Evolutionary conservation across 192 early-diverging fungal species (phyloP), one percentile per base, ranked within the genome.

Genomic region (Mortierella antarctica): DNA sequence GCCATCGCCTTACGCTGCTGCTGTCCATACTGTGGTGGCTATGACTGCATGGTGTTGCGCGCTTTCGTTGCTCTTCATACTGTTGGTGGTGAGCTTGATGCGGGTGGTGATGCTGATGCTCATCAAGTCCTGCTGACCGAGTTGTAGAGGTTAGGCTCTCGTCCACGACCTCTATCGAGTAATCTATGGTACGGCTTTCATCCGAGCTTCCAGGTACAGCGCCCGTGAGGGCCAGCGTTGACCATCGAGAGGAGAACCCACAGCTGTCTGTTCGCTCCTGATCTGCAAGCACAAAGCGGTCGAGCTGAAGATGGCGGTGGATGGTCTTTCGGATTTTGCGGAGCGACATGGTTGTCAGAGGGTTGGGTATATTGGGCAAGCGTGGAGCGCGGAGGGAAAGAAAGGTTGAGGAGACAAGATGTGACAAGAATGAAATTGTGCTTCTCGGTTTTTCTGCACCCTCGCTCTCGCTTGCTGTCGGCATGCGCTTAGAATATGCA

Each of bases 231-330:
- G 47, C 13, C 5, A 18, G 61, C 23, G 14, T 52, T 45, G 48
- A 12, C 7, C 21, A 9, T 12, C 44, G n/a, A 46, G 0, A 31
- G 23, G 2, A 18, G 31, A 17, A 48, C 21, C 21, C 41, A 17
- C n/a, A 21, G 21, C 2, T 13, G 23, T 46, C 9, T 5, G 48
- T 31, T 13, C 23, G 62, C 8, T 13, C 48, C 20, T 64, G 21
- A 11, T 45, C 21, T 5, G 39, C 62, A 39, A 50, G 21, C 13
- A 55, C 50, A 42, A 48, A 51, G 13, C 42, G 65, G 14, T 66
- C 52, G 9, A 55, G 14, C 39, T 42, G 65, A 20, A 66, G 50
- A 1, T 53, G 52, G 18, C 65, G 65, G 11, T 66, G 65, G 49
- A 66, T 21, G 3, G 65, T 44, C 31, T 45, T 66, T 18, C 49